Percentiles rank a stretch among this genome's conserved stretches.
phyloP scores from a whole-genome alignment of 345 rosid species.

The Dipteronia dyeriana region DNA sequence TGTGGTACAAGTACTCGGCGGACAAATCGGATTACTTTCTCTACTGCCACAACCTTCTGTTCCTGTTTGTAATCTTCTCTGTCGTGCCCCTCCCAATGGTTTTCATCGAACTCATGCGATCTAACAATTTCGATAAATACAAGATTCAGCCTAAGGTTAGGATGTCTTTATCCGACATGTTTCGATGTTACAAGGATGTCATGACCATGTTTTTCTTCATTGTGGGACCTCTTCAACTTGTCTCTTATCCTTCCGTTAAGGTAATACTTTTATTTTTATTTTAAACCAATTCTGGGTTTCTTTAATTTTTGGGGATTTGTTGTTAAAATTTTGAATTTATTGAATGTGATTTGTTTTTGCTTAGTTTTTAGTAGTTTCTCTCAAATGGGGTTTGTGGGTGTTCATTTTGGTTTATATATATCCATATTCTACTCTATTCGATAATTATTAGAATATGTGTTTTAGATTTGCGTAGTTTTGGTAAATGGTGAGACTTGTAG shows the following conservation, averaged over 20 bases:
- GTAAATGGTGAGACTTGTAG: background rate
- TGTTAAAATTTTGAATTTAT: background rate
- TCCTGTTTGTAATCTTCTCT: slow-evolving; percentile 68
- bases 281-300: background rate
- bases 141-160: slow-evolving; percentile 92
- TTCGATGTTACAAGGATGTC: slow-evolving; percentile 78
- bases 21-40: slow-evolving; percentile 79
- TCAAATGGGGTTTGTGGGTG: slow-evolving; percentile 1
- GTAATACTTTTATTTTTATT: slow-evolving; percentile 27
- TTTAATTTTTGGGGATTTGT: background rate
- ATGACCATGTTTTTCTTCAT: slow-evolving; percentile 67
- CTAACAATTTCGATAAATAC: slow-evolving; percentile 50
- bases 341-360: background rate
- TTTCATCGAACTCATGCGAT: slow-evolving; percentile 49
- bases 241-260: slow-evolving; percentile 81
- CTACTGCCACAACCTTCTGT: slow-evolving; percentile 77
- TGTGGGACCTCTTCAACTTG: slow-evolving; percentile 87
- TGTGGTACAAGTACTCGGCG: slow-evolving; percentile 88
- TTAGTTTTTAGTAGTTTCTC: background rate
- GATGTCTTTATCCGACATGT: slow-evolving; percentile 55
- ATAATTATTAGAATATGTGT: background rate
- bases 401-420: background rate
- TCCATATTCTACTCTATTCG: background rate
- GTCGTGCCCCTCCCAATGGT: slow-evolving; percentile 73
- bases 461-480: background rate